Conservation (phyloP, 2,329 filamentous ascomycete genomes). For the Mycogone perniciosa region DNA sequence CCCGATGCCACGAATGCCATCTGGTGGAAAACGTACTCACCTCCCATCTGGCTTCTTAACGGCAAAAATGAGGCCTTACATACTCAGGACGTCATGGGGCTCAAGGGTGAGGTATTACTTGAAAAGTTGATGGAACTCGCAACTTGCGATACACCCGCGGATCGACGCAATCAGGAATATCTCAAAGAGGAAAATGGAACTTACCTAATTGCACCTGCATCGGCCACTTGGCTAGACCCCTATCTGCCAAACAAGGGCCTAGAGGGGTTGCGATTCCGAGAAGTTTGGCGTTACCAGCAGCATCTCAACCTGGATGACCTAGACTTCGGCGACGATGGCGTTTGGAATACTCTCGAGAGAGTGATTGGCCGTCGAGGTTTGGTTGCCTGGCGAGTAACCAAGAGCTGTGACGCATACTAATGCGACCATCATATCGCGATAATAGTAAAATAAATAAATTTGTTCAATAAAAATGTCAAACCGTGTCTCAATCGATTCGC, state of each 20-base stretch:
- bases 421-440: neutral
- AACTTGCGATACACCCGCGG: conserved; percentile 55
- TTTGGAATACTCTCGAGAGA: conserved; percentile 62
- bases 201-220: conserved; percentile 67
- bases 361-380: conserved; percentile 60
- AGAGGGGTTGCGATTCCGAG: conserved; percentile 56
- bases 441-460: conserved; percentile 1
- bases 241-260: conserved; percentile 54
- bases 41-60: conserved; percentile 73
- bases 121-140: conserved; percentile 52
- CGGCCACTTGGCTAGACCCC: conserved; percentile 61
- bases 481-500: too few species aligned
- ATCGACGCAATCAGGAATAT: conserved; percentile 49
- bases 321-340: conserved; percentile 70
- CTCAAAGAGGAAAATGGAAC: conserved; percentile 57
- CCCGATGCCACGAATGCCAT: conserved; percentile 62
- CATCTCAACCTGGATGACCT: conserved; percentile 77
- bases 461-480: neutral
- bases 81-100: conserved; percentile 69
- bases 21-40: conserved; percentile 85
- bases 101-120: conserved; percentile 55
- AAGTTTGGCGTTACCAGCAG: conserved; percentile 60
- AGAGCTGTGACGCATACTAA: conserved; percentile 40
- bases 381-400: conserved; percentile 58
- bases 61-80: conserved; percentile 66